Evolutionary conservation across 2,329 filamentous ascomycete species (phyloP).

Genomic region (Pseudogymnoascus sp.): DNA sequence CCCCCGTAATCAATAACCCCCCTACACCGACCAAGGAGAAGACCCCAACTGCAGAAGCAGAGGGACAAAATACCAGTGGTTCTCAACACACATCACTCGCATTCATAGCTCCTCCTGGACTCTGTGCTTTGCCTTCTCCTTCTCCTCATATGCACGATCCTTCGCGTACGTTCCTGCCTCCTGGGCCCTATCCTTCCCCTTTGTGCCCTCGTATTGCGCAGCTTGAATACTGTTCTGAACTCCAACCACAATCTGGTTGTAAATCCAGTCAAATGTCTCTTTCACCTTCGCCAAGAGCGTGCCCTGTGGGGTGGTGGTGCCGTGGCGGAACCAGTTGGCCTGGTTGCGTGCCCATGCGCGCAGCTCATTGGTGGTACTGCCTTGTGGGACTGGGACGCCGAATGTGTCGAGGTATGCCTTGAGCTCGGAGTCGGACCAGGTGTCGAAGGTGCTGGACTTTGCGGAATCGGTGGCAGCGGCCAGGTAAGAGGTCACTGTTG

Average conservation of each 20-base stretch:
- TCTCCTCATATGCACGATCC: conserved; percentile 29
- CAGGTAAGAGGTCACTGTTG: conserved; percentile 64
- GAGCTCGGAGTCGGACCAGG: conserved; percentile 60
- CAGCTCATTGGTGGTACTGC: conserved; percentile 48
- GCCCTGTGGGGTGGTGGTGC: conserved; percentile 55
- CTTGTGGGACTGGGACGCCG: conserved; percentile 42
- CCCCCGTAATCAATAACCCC: neutral
- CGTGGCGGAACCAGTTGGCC: conserved; percentile 68
- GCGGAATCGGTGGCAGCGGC: conserved; percentile 54
- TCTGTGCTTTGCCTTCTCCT: conserved; percentile 25
- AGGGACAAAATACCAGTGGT: neutral
- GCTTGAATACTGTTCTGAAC: conserved; percentile 37
- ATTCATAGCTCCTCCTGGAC: conserved; percentile 22
- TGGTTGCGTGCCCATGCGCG: conserved; percentile 64
- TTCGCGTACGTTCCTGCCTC: conserved; percentile 26
- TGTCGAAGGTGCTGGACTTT: conserved; percentile 60
- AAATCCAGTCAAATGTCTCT: conserved; percentile 29
- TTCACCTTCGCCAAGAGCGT: conserved; percentile 58
- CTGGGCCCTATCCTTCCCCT: conserved; percentile 34
- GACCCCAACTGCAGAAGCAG: neutral
- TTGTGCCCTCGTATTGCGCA: conserved; percentile 31
- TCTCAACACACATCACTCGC: neutral
- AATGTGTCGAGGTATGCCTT: conserved; percentile 76
- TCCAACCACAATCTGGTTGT: conserved; percentile 25
- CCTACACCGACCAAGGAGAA: neutral